A percentile compares a stretch with the other conserved stretches of the same genome.
Conservation (phyloP, 345 rosid genomes). For the Salix exigua region DNA sequence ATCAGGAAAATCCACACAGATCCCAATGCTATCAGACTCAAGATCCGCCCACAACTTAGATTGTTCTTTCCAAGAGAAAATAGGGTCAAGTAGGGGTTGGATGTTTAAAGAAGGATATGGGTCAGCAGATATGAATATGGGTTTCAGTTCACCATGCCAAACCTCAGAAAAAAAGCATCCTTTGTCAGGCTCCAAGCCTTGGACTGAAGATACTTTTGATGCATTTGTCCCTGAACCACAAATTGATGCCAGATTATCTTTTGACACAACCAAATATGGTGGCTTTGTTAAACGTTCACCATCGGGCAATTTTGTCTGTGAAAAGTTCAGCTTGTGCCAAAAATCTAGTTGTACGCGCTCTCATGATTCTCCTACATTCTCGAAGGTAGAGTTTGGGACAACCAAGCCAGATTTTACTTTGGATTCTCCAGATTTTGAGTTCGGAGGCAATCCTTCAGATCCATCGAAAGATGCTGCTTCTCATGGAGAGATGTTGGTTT, state of each 20-base stretch:
- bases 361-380: conserved; percentile 22
- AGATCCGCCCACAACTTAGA: conserved; percentile 22
- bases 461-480: conserved; percentile 31
- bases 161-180: conserved; percentile 22
- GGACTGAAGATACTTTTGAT: conserved; percentile 21
- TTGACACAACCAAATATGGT: conserved; percentile 8
- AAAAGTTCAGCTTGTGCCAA: conserved; percentile 18
- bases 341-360: conserved; percentile 13
- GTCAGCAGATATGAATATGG: conserved; percentile 25
- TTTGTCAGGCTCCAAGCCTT: conserved; percentile 16
- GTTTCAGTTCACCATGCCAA: conserved; percentile 23
- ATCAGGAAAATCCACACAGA: conserved; percentile 24
- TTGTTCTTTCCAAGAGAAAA: conserved; percentile 25
- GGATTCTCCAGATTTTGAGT: conserved; percentile 18
- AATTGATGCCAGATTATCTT: conserved; percentile 15
- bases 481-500: conserved; percentile 27
- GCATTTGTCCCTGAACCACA: conserved; percentile 19
- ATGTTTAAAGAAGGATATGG: conserved; percentile 36
- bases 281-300: conserved; percentile 16
- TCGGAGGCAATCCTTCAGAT: conserved; percentile 16
- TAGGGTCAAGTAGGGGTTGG: conserved; percentile 22
- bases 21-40: conserved; percentile 28
- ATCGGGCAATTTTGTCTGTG: conserved; percentile 17
- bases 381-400: conserved; percentile 34
- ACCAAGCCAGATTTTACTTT: conserved; percentile 24